A percentile compares a stretch with the other conserved stretches of the same genome.
Conservation (phyloP, 1,284 basidiomycete genomes). For the Hymenochaete sp. region DNA sequence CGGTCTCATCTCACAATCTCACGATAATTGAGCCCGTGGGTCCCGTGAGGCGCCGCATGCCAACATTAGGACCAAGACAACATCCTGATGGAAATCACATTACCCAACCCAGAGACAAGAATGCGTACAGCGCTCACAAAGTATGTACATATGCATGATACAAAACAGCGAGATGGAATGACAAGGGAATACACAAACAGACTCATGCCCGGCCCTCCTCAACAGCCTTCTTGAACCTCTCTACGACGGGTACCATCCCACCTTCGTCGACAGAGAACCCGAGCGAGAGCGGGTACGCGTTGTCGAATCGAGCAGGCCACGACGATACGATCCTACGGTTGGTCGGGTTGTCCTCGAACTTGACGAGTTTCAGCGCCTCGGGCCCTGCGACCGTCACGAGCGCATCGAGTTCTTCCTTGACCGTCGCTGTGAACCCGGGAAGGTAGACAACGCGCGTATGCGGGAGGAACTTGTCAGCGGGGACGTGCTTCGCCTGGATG, state of each 20-base stretch:
- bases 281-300: slow-evolving; percentile 34
- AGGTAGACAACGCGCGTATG: slow-evolving; percentile 47
- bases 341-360: slow-evolving; percentile 35
- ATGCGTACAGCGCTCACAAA: too few species aligned
- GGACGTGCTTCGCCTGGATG: slow-evolving; percentile 43
- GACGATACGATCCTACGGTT: slow-evolving; percentile 37
- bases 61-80: too few species aligned
- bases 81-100: too few species aligned
- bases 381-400: slow-evolving; percentile 35
- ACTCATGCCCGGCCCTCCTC: slow-evolving; percentile 22
- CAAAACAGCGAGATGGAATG: too few species aligned
- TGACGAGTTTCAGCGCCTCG: slow-evolving; percentile 31
- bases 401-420: slow-evolving; percentile 38
- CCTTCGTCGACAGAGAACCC: slow-evolving; percentile 38
- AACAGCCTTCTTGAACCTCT: slow-evolving; percentile 32
- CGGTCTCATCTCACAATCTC: too few species aligned
- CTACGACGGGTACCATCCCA: slow-evolving; percentile 38
- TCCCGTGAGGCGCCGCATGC: too few species aligned
- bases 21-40: too few species aligned
- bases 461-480: slow-evolving; percentile 34
- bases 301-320: slow-evolving; percentile 41
- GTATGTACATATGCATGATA: too few species aligned
- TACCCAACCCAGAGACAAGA: too few species aligned
- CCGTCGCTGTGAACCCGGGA: slow-evolving; percentile 41
- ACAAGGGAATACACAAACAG: too few species aligned